phyloP scores from a whole-genome alignment of 805 yeast genomes.

The Kazachstania viticola region DNA sequence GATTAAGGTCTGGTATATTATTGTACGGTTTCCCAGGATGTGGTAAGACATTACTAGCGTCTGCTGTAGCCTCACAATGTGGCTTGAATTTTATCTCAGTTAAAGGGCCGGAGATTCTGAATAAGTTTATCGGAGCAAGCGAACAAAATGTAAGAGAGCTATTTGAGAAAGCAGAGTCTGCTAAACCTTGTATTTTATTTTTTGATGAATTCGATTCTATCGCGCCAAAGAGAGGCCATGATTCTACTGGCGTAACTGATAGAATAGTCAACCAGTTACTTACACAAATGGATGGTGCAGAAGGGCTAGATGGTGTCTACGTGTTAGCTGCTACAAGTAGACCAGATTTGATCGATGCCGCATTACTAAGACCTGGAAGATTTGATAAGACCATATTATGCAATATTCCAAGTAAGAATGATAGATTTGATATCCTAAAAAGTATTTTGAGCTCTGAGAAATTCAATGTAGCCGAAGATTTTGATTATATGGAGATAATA shows the following conservation, averaged over 20 bases:
- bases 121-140: conserved; percentile 93
- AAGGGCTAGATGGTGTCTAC: conserved; percentile 92
- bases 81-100: conserved; percentile 87
- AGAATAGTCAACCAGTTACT: conserved; percentile 93
- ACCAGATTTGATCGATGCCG: conserved; percentile 93
- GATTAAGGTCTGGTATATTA: conserved; percentile 81
- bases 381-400: conserved; percentile 86
- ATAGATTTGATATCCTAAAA: conserved; percentile 58
- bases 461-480: conserved; percentile 27
- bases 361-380: conserved; percentile 90
- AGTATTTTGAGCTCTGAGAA: conserved; percentile 7
- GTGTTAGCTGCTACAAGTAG: conserved; percentile 93
- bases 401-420: conserved; percentile 66
- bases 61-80: conserved; percentile 88
- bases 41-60: conserved; percentile 87
- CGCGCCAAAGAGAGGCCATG: conserved; percentile 97
- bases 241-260: conserved; percentile 95
- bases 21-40: conserved; percentile 97
- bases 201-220: conserved; percentile 95
- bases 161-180: conserved; percentile 89
- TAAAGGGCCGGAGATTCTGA: conserved; percentile 91
- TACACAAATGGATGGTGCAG: conserved; percentile 99
- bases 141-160: conserved; percentile 90
- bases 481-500: conserved; percentile 49
- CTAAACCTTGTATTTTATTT: conserved; percentile 84